Percentiles rank a stretch among this genome's conserved stretches.
Evolutionary conservation across 768 basidiomycete genomes (phyloP).

Genomic region (Hirschioporus abietinus): DNA sequence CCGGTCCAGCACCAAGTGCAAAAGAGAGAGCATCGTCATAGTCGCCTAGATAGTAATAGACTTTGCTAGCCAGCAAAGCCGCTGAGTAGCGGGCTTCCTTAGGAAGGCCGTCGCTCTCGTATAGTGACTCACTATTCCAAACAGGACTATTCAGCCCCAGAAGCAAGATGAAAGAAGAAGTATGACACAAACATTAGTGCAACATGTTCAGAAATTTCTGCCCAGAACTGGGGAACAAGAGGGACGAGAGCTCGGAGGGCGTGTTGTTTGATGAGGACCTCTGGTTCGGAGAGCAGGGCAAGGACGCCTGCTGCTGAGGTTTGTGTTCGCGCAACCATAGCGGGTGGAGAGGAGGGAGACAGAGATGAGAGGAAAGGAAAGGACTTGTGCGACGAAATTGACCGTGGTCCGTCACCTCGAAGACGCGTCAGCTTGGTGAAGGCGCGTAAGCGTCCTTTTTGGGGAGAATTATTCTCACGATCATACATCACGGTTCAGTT

Average conservation of each 20-base stretch:
- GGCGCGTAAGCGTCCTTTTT: background rate
- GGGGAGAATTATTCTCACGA: background rate
- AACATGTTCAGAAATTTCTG: slow-evolving; percentile 95
- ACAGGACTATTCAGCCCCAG: slow-evolving; percentile 11
- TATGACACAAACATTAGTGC: slow-evolving; percentile 76
- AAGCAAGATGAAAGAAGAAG: slow-evolving; percentile 11
- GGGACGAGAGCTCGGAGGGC: slow-evolving; percentile 79
- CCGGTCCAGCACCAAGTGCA: slow-evolving; percentile 83
- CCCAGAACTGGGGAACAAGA: slow-evolving; percentile 94
- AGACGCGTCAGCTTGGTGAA: background rate
- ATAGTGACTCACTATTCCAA: slow-evolving; percentile 74
- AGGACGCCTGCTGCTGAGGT: slow-evolving; percentile 88
- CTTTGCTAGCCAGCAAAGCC: slow-evolving; percentile 92
- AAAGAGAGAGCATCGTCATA: slow-evolving; percentile 95
- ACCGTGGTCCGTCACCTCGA: background rate
- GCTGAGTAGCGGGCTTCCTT: slow-evolving; percentile 74
- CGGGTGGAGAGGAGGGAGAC: slow-evolving; percentile 13
- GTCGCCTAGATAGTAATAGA: slow-evolving; percentile 95
- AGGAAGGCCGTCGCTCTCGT: slow-evolving; percentile 76
- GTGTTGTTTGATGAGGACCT: slow-evolving; percentile 83
- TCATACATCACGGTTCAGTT: background rate
- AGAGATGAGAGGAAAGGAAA: background rate
- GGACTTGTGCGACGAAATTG: background rate
- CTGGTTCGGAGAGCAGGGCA: slow-evolving; percentile 86
- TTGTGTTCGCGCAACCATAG: slow-evolving; percentile 66